Base-by-base conservation (phyloP, 1,284 basidiomycete genomes). In the Rhodotorula sp. region DNA sequence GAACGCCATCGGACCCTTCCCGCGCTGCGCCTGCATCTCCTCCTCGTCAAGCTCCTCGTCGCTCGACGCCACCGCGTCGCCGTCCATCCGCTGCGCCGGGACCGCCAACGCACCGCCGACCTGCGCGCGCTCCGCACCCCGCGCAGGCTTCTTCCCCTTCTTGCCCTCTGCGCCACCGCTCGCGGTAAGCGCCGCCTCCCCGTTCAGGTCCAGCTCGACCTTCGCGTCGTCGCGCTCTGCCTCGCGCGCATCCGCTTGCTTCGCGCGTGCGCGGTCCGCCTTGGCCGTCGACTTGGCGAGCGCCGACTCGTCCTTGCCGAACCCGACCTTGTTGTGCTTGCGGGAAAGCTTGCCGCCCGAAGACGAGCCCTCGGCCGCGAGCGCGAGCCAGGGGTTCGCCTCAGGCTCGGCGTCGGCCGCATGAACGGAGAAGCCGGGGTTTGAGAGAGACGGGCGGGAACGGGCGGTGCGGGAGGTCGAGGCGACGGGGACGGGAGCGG, bases 191-290 rank as follows among this genome's bases (percentile, higher is more conserved):
- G 62, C 68, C 22, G 66, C 54, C 9, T 61, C 60, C 2, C 62
- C 64, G 25, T 13, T n/a, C 0, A 66, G 46, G 50, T 87, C 85
- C 69, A 97, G 90, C 75, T 94, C 92, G 29, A 96, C 87, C 8
- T 82, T 81, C 0, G 90, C 91, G 74, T 95, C 93, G 53, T 85
- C 84, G 81, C 92, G 94, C 78, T 88, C 87, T 73, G 94, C 84
- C 77, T 87, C 68, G 12, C 75, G 63, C 6, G 70, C 69, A 17
- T 73, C 76, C 4, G 67, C 66, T 29, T 71, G 69, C 64, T 76
- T 75, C 8, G 73, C 65, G 27, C 71, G 69, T 8, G 58, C 61
- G 12, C 71, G 68, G 17, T 68, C 68, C n/a, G 71, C 78, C 67
- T 79, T 78, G 39, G 41, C 60, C 19, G 72, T 72, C 7, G 70